A percentile compares a stretch with the other conserved stretches of the same genome.
Conservation (phyloP, 2,329 filamentous ascomycete genomes). For the Fusarium sp. region DNA sequence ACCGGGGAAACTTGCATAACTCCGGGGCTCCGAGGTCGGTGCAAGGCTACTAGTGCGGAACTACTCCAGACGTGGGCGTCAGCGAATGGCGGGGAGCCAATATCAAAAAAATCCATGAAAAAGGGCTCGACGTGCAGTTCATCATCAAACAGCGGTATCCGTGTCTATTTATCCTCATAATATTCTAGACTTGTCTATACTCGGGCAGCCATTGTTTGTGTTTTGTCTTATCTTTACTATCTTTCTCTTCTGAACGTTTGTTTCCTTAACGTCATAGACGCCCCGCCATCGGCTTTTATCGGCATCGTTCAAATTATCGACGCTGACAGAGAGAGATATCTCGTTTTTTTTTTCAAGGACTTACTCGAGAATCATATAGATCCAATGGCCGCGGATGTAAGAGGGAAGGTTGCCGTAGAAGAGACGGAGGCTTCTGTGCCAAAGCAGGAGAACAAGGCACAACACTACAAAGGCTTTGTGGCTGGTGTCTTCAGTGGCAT, state of each 20-base stretch:
- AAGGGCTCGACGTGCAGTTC: not conserved
- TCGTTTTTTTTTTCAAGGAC: not conserved
- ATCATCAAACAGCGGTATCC: conserved; percentile 21
- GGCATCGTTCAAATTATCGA: not conserved
- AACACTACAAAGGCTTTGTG: conserved; percentile 93
- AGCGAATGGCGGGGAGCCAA: conserved; percentile 30
- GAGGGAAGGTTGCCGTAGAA: conserved; percentile 11
- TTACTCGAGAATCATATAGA: not conserved
- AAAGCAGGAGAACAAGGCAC: conserved; percentile 17
- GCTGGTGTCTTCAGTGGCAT: conserved; percentile 96
- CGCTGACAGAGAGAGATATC: not conserved
- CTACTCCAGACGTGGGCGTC: conserved; percentile 10
- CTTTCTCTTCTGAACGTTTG: not conserved
- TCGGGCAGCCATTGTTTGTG: not conserved
- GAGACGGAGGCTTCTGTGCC: not conserved
- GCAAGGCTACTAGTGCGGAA: conserved; percentile 12
- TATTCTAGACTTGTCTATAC: not conserved
- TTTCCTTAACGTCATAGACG: not conserved
- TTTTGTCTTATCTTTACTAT: not conserved
- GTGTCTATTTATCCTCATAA: not conserved
- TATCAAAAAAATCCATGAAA: conserved; percentile 22
- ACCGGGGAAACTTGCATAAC: conserved; percentile 12
- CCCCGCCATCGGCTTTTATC: conserved; percentile 2
- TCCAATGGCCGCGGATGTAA: conserved; percentile 40
- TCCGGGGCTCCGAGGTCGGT: conserved; percentile 34